Base-by-base conservation (phyloP, 2,329 filamentous ascomycete species). In the Fonsecaea nubica region DNA sequence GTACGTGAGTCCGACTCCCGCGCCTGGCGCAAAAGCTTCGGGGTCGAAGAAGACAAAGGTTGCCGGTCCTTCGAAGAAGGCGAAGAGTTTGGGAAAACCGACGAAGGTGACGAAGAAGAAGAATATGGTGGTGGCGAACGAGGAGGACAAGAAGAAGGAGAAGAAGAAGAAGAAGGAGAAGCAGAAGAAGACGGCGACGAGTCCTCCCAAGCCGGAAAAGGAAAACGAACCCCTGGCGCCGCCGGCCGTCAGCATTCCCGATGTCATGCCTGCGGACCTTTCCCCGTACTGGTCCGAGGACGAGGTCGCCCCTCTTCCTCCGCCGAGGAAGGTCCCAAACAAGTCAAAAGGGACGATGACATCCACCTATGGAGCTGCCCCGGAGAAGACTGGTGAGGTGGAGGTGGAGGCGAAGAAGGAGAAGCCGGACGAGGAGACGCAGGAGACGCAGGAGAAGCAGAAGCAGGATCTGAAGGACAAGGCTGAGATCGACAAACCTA, bases 31-130 rank as follows among this genome's bases (percentile, higher is more conserved):
- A 4, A 40, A 57, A 0, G 58, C 58, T n/a, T 13, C 58, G 1
- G 59, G 45, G 8, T 21, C 35, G 21, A 63, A 35, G 38, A 66
- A 63, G 60, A 21, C 36, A 25, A 25, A 42, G 40, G 40, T 6
- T 10, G 40, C 15, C 15, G 15, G 15, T 33, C 35, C 15, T 1
- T 9, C 35, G 33, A 55, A 60, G 33, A 54, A 55, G 7, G 36
- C 13, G 4, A 53, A 58, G 9, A 48, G 40, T n/a, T 25, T 25
- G 25, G 25, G 25, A 25, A 25, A 25, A 25, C 25, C 25, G 25
- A 25, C 25, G 25, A 25, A 25, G 25, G 25, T 25, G 25, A 25
- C 25, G 25, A 25, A 25, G 25, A 25, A 25, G 25, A 25, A 25
- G 25, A 25, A 25, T 2, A 2, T 2, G 25, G 25, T 25, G 25